These are phyloP conservation scores for Backusella parvicylindrica DNA, from an alignment of 192 early-diverging fungal genomes.

Conservation along the genomic window DNA sequence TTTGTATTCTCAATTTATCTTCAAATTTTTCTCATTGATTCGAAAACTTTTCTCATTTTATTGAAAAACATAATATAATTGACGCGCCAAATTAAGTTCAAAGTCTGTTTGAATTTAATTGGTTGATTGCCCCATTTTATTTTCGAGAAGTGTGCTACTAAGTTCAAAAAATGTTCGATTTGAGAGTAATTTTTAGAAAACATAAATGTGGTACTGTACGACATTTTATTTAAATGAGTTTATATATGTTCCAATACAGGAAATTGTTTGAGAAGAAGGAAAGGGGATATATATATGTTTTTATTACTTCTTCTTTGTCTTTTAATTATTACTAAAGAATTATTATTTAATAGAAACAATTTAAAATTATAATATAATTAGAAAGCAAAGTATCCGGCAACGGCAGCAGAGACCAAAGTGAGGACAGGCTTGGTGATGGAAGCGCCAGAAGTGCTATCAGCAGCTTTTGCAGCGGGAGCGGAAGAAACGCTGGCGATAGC, in stretches of 20 bases:
- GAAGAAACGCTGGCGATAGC: neutral
- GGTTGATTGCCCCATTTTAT: too few relatives aligned
- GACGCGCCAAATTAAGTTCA: too few relatives aligned
- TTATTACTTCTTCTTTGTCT: neutral
- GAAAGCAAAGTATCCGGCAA: constrained; percentile 10
- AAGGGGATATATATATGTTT: neutral
- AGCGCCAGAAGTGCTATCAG: neutral
- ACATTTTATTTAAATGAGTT: neutral
- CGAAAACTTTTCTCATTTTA: too few relatives aligned
- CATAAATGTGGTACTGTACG: neutral
- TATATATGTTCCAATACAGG: neutral
- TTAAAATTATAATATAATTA: neutral
- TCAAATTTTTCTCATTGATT: too few relatives aligned
- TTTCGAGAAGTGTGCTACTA: too few relatives aligned
- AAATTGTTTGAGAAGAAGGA: neutral
- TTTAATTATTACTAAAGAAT: neutral
- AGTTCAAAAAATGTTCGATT: too few relatives aligned
- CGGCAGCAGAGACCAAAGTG: neutral
- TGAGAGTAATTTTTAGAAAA: neutral
- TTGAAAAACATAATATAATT: too few relatives aligned
- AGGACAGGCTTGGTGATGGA: constrained; percentile 8
- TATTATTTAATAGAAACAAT: neutral
- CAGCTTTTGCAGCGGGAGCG: neutral
- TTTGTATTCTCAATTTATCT: too few relatives aligned
- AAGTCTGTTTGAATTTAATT: too few relatives aligned